phyloP scores from a whole-genome alignment of 2,329 filamentous ascomycete genomes.

The Aspergillus vadensis region DNA sequence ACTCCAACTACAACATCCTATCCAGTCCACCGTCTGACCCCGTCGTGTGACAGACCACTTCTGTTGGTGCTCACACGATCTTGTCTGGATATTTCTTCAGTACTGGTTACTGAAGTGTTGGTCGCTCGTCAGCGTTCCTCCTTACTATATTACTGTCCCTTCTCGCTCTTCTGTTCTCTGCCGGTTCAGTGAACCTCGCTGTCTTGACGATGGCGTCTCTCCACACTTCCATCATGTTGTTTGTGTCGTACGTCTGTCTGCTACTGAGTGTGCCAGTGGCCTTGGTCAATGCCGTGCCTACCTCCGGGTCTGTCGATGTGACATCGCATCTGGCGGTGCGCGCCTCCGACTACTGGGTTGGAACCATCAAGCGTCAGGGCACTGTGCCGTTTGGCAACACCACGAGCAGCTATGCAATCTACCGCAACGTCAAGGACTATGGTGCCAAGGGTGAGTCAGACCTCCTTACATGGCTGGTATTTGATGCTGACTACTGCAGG shows the following conservation, averaged over 20 bases:
- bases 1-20: not conserved
- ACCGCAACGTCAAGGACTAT: conserved; percentile 75
- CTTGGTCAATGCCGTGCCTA: conserved; percentile 37
- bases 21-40: conserved; percentile 10
- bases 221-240: conserved; percentile 28
- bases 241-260: conserved; percentile 36
- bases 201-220: conserved; percentile 30
- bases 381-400: conserved; percentile 62
- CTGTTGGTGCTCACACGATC: conserved; percentile 17
- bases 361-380: conserved; percentile 69
- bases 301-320: conserved; percentile 22
- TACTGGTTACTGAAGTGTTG: conserved; percentile 32
- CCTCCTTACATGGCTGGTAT: conserved; percentile 30
- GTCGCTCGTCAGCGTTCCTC: conserved; percentile 3
- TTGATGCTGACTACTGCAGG: conserved; percentile 44
- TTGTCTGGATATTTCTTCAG: conserved; percentile 17
- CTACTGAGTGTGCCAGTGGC: conserved; percentile 23
- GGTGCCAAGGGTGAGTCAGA: conserved; percentile 65
- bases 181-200: conserved; percentile 30
- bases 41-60: conserved; percentile 17
- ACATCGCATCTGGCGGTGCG: conserved; percentile 13
- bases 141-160: conserved; percentile 16
- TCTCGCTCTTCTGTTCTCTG: conserved; percentile 24
- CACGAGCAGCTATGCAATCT: conserved; percentile 65
- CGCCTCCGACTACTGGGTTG: conserved; percentile 68